These are phyloP conservation scores for Brassica rapa DNA, from an alignment of 345 rosid genomes.

Conservation along the genomic window DNA sequence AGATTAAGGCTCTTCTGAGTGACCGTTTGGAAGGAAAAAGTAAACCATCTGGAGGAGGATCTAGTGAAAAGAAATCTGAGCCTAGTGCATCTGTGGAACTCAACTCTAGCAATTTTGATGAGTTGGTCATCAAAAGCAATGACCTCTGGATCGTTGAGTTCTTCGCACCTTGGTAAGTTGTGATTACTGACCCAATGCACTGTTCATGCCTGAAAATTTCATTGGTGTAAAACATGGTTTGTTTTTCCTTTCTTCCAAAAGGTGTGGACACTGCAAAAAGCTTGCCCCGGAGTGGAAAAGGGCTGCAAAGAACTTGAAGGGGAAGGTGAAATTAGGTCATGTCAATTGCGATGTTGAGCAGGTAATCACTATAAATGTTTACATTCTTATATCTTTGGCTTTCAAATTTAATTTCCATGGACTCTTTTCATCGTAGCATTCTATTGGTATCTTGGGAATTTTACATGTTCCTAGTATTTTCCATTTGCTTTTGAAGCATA, in stretches of 20 bases:
- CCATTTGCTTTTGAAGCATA: constrained; percentile 11
- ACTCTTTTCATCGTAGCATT: no score
- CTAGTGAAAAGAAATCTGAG: constrained; percentile 58
- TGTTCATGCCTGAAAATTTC: constrained; percentile 14
- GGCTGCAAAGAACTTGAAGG: constrained; percentile 92
- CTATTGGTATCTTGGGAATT: no score
- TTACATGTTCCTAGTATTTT: neutral
- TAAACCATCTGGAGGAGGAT: constrained; percentile 60
- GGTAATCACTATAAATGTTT: constrained; percentile 47
- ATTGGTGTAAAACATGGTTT: neutral
- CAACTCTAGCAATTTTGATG: constrained; percentile 85
- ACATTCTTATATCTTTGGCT: neutral
- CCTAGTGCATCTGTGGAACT: constrained; percentile 72
- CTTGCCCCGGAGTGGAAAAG: constrained; percentile 99
- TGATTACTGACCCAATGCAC: neutral
- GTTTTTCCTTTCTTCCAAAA: constrained; percentile 25
- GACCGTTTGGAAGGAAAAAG: constrained; percentile 86
- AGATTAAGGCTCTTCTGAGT: constrained; percentile 82
- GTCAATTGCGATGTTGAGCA: constrained; percentile 92
- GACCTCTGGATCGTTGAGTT: constrained; percentile 98
- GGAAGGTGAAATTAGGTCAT: constrained; percentile 96
- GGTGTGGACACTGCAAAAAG: constrained; percentile 99
- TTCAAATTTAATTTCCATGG: neutral
- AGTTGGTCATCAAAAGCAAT: constrained; percentile 89
- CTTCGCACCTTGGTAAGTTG: constrained; percentile 93